Conservation (phyloP, 73 alveolate species). For the Uronychia binucleata region DNA sequence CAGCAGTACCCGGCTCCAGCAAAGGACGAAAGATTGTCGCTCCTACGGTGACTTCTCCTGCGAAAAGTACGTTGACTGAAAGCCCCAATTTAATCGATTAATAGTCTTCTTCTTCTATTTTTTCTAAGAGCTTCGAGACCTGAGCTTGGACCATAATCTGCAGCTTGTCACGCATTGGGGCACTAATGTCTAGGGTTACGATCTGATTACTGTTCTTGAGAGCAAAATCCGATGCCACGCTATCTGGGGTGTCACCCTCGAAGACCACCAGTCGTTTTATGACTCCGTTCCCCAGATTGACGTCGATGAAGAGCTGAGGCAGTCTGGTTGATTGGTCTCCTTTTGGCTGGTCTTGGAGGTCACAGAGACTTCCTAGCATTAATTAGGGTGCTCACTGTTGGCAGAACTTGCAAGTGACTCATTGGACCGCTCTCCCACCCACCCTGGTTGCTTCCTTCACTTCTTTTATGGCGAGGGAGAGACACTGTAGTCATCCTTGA, state of each 20-base stretch:
- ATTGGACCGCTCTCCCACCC: too few species aligned
- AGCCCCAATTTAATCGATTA: not conserved
- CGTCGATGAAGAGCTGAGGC: conserved; percentile 60
- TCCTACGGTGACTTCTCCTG: too few species aligned
- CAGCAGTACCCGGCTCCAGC: not conserved
- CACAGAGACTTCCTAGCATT: too few species aligned
- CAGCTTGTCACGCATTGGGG: not conserved
- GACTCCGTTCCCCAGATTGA: conserved; percentile 57
- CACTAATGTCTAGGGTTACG: not conserved
- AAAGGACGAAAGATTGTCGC: too few species aligned
- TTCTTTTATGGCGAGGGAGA: too few species aligned
- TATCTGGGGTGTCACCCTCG: conserved; percentile 64
- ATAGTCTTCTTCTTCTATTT: not conserved
- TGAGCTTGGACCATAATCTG: not conserved
- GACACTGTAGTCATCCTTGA: too few species aligned
- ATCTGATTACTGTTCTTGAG: conserved; percentile 21
- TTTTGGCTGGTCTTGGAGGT: too few species aligned
- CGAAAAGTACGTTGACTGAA: not conserved
- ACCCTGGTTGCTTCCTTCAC: too few species aligned
- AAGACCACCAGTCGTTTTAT: conserved; percentile 55
- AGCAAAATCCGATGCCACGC: conserved; percentile 35
- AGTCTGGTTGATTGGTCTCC: not conserved
- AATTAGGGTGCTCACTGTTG: too few species aligned
- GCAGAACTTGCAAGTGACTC: too few species aligned
- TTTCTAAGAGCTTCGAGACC: not conserved